These are phyloP conservation scores for Multifurca ochricompacta DNA, from an alignment of 768 basidiomycete species.

Conservation along the genomic window DNA sequence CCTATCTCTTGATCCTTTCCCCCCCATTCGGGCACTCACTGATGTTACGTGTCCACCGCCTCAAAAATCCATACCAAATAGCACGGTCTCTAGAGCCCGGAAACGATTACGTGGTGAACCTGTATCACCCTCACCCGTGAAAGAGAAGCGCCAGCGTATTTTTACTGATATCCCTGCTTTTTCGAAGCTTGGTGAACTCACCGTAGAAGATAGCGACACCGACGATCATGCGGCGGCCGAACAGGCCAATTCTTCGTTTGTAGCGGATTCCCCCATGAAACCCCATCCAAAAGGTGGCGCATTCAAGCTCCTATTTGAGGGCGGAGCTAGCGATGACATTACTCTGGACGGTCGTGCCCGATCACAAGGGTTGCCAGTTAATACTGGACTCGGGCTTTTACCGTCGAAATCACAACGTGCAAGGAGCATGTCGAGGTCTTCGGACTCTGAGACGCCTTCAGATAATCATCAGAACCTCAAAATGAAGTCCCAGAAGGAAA, in stretches of 20 bases:
- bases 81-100: conserved; percentile 58
- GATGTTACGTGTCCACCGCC: conserved; percentile 17
- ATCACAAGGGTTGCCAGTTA: conserved; percentile 14
- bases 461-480: conserved; percentile 17
- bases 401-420: conserved; percentile 19
- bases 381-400: conserved; percentile 7
- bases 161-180: conserved; percentile 37
- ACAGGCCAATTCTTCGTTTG: conserved; percentile 39
- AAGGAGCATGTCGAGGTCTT: conserved; percentile 18
- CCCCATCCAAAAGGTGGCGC: conserved; percentile 44
- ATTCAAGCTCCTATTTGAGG: conserved; percentile 64
- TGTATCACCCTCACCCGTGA: conserved; percentile 75
- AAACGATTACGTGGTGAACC: conserved; percentile 78
- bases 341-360: conserved; percentile 9
- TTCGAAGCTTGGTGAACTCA: conserved; percentile 27
- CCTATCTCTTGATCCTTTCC: conserved; percentile 37
- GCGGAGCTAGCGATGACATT: conserved; percentile 28
- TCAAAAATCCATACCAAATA: conserved; percentile 18
- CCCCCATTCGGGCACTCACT: conserved; percentile 26
- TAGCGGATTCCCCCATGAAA: conserved; percentile 70
- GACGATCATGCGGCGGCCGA: conserved; percentile 30
- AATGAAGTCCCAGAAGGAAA: conserved; percentile 14
- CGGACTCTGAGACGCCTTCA: conserved; percentile 10
- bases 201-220: conserved; percentile 26
- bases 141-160: conserved; percentile 62